A percentile compares a stretch with the other conserved stretches of the same genome.
Conservation (phyloP, 2,329 filamentous ascomycete genomes). For the Hypoxylon sp. region DNA sequence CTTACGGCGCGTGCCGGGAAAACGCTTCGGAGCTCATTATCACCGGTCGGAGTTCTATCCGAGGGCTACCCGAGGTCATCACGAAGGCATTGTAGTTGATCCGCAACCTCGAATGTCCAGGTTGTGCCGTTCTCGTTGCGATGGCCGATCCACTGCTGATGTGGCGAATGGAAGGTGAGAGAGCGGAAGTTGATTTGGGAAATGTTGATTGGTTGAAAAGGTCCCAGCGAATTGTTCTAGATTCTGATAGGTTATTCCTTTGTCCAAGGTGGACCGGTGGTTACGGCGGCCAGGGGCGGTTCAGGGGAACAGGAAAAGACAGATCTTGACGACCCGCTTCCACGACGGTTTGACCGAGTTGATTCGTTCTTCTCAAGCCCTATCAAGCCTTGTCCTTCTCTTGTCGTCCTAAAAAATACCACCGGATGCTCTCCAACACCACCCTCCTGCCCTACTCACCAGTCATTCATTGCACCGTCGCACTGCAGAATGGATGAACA, state of each 20-base stretch:
- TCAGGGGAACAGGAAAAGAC: conserved; percentile 21
- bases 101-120: conserved; percentile 6
- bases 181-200: conserved; percentile 29
- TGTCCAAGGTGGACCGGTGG: neutral
- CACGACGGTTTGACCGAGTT: neutral
- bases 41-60: conserved; percentile 15
- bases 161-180: conserved; percentile 30
- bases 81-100: conserved; percentile 19
- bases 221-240: conserved; percentile 19
- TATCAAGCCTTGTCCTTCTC: conserved; percentile 33
- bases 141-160: conserved; percentile 25
- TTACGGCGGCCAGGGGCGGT: conserved; percentile 10
- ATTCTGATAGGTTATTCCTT: conserved; percentile 25
- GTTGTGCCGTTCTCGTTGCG: conserved; percentile 16
- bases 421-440: conserved; percentile 32
- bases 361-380: conserved; percentile 34
- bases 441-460: conserved; percentile 18
- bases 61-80: conserved; percentile 18
- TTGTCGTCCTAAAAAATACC: conserved; percentile 25
- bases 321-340: conserved; percentile 36
- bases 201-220: conserved; percentile 30
- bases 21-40: conserved; percentile 23
- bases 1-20: conserved; percentile 32
- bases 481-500: conserved; percentile 30
- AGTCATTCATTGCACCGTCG: conserved; percentile 27